Conservation (phyloP, 2,329 filamentous ascomycete species). For the Phoma sp. region DNA sequence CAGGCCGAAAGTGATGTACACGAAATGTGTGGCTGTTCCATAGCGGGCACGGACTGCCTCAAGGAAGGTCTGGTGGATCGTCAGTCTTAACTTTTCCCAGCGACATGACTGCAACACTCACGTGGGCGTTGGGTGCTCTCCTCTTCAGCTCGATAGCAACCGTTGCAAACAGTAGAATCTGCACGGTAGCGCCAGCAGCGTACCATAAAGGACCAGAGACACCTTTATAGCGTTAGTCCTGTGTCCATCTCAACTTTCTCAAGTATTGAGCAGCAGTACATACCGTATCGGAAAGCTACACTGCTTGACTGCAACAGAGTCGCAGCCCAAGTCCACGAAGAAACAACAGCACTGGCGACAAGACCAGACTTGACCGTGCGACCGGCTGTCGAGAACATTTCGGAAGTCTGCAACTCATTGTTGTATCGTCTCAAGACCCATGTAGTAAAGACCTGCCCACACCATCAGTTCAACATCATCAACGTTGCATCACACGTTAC, state of each 20-base stretch:
- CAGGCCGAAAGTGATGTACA: slow-evolving; percentile 81
- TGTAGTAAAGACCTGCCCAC: slow-evolving; percentile 33
- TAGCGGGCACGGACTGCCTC: slow-evolving; percentile 87
- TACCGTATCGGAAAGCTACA: slow-evolving; percentile 45
- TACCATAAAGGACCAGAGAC: slow-evolving; percentile 45
- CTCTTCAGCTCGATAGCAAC: slow-evolving; percentile 44
- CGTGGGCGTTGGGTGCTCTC: slow-evolving; percentile 42
- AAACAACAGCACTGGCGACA: slow-evolving; percentile 39
- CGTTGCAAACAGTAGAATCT: slow-evolving; percentile 41
- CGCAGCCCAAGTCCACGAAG: slow-evolving; percentile 41
- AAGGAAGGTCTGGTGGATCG: slow-evolving; percentile 71
- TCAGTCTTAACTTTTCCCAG: background rate
- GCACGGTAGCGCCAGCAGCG: slow-evolving; percentile 41
- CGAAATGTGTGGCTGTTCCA: slow-evolving; percentile 72
- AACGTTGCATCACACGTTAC: background rate
- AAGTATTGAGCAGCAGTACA: background rate
- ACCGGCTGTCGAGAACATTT: slow-evolving; percentile 42
- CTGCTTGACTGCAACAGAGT: slow-evolving; percentile 40
- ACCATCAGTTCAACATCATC: background rate
- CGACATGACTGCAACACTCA: slow-evolving; percentile 4
- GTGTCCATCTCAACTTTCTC: background rate
- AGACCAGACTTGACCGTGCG: slow-evolving; percentile 42
- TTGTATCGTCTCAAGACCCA: slow-evolving; percentile 41
- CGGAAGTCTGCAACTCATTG: slow-evolving; percentile 40
- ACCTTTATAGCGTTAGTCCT: slow-evolving; percentile 8